Evolutionary conservation across 2,329 filamentous ascomycete species (phyloP).

Genomic region (Tolypocladium capitatum): DNA sequence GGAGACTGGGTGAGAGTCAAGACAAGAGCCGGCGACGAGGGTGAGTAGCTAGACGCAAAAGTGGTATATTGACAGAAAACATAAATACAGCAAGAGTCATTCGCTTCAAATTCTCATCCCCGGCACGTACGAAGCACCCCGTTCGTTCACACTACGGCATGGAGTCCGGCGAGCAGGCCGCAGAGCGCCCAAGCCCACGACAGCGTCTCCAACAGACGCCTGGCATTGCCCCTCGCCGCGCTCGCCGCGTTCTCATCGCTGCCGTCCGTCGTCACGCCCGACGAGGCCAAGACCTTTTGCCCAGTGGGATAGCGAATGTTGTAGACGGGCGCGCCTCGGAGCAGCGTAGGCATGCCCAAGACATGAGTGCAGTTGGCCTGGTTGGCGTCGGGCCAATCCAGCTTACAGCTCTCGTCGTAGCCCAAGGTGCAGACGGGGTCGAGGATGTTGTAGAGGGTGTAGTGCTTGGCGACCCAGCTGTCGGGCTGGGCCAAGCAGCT

Average conservation of each 20-base stretch:
- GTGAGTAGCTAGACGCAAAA: background rate
- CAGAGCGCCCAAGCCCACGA: background rate
- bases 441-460: constrained; percentile 36
- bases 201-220: no score
- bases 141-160: background rate
- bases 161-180: background rate
- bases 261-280: background rate
- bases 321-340: constrained; percentile 27
- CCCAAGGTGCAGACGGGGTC: constrained; percentile 34
- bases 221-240: background rate
- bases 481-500: constrained; percentile 25
- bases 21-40: background rate
- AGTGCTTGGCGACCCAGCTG: constrained; percentile 35
- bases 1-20: background rate
- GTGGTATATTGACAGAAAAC: background rate
- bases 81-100: background rate
- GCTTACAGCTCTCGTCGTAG: constrained; percentile 29
- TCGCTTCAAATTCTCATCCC: background rate
- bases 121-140: background rate
- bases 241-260: background rate
- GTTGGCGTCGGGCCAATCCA: constrained; percentile 29
- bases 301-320: constrained; percentile 35
- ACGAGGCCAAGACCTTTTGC: constrained; percentile 16
- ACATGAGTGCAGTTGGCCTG: constrained; percentile 29
- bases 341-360: constrained; percentile 21